A percentile compares a stretch with the other conserved stretches of the same genome.
phyloP scores from a whole-genome alignment of 1,284 basidiomycete genomes.

The Porodaedalea pini region DNA sequence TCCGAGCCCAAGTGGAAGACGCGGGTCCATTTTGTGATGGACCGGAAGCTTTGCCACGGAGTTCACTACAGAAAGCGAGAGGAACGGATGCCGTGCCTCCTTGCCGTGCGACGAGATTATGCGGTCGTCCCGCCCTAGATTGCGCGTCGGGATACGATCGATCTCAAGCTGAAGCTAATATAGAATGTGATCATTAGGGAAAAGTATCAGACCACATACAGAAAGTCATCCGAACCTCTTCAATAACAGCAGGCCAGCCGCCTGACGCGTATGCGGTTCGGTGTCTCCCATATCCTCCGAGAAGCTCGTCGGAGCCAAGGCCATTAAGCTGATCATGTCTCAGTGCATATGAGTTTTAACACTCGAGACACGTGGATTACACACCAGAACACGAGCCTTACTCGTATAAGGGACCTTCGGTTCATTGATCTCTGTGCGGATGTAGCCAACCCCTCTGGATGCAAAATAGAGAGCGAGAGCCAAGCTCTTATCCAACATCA shows the following conservation, averaged over 20 bases:
- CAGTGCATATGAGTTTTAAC: too few relatives aligned
- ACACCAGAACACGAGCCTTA: conserved; percentile 69
- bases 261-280: conserved; percentile 66
- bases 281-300: conserved; percentile 93
- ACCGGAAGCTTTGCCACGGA: conserved; percentile 77
- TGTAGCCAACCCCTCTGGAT: conserved; percentile 67
- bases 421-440: conserved; percentile 38
- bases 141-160: conserved; percentile 85
- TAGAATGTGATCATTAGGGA: conserved; percentile 2
- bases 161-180: conserved; percentile 87
- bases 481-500: conserved; percentile 61
- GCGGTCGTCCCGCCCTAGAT: conserved; percentile 92
- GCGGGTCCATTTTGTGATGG: conserved; percentile 75
- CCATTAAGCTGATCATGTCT: conserved; percentile 60
- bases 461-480: conserved; percentile 93
- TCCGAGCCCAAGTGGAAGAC: conserved; percentile 64
- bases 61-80: conserved; percentile 74
- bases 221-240: conserved; percentile 59
- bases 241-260: conserved; percentile 71
- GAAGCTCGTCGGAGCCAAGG: conserved; percentile 91
- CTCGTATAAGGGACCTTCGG: conserved; percentile 58
- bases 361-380: neutral
- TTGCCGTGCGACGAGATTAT: conserved; percentile 85
- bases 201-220: neutral
- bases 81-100: conserved; percentile 88